Evolutionary conservation across 805 yeast genomes (phyloP), one percentile per base, ranked within the genome.

Genomic region (Ogataea neopini): DNA sequence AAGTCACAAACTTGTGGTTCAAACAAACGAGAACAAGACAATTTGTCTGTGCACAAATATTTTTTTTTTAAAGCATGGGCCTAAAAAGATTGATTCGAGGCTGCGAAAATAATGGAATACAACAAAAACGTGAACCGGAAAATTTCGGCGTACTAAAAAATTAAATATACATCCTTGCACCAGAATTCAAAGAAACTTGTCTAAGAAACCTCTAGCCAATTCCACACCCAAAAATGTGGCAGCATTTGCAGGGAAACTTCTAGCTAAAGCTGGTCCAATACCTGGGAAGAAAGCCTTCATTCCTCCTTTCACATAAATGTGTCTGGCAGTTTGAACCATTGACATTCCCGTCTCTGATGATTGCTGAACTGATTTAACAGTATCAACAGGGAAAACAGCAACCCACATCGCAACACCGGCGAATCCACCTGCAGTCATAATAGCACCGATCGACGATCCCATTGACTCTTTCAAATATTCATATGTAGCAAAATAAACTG

Each of bases 191-290:
- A 51, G 29, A 36, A 46, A n/a, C 28, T 22, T 39, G 25, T 54
- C 54, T 45, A 64, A 51, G 25, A 63, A 52, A 15, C 54, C 55
- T 50, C 60, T 59, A 3, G 96, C 88, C 48, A 91, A 62, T 67
- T 92, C 99, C 25, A 92, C 98, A 40, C 98, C 99, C 29, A 89
- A 78, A 72, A 92, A 92, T 2, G 98, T 91, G 7, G 99, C 98
- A n/a, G 99, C 99, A 68, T 94, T 92, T 18, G 98, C 98, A 3
- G 98, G 98, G 85, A 94, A 92, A 34, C 96, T 84, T 68, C 99
- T 80, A 20, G 89, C 80, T 61, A 92, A 72, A 2, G 98, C 98
- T 5, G 99, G 97, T 0, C 97, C 97, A 19, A 92, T 76, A 48
- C 99, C 99, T 2, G 98, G 98, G 88, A 91, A 92, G 71, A 92